Conservation (phyloP, 257 asterid species). For the Salvia splendens region DNA sequence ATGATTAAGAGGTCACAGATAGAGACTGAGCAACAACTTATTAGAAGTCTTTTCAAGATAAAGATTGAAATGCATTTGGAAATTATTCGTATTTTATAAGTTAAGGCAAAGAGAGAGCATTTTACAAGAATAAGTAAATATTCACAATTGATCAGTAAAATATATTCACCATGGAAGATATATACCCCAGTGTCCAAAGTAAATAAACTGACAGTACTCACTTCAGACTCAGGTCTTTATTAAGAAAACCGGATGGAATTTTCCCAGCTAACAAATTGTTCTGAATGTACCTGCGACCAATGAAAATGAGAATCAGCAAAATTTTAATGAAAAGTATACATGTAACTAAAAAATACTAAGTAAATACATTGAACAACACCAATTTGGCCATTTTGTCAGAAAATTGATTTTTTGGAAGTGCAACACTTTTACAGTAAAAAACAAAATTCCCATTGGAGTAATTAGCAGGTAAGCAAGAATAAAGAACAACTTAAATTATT, state of each 20-base stretch:
- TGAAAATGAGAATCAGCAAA: conserved; percentile 21
- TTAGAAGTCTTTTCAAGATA: conserved; percentile 1
- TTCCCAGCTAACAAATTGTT: conserved; percentile 73
- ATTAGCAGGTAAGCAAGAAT: conserved; percentile 11
- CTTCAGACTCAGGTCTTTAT: conserved; percentile 67
- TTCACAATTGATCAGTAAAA: conserved; percentile 11
- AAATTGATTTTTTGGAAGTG: conserved; percentile 2
- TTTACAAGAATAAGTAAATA: background rate
- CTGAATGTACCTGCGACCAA: conserved; percentile 73
- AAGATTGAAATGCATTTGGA: conserved; percentile 11
- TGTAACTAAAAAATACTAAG: background rate
- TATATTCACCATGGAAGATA: background rate
- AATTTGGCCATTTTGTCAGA: conserved; percentile 1
- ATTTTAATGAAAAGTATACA: background rate
- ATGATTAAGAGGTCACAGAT: background rate
- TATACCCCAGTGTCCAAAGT: conserved; percentile 12
- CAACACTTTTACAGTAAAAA: background rate
- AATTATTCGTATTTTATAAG: background rate
- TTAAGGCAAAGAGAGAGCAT: background rate
- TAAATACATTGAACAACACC: background rate
- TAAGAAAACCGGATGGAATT: conserved; percentile 67
- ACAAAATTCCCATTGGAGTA: background rate
- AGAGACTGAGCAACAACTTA: conserved; percentile 18
- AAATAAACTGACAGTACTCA: conserved; percentile 44
- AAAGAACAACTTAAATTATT: background rate